Evolutionary conservation across 2,329 filamentous ascomycete species (phyloP).

Genomic region (Lasiodiplodia sp.): DNA sequence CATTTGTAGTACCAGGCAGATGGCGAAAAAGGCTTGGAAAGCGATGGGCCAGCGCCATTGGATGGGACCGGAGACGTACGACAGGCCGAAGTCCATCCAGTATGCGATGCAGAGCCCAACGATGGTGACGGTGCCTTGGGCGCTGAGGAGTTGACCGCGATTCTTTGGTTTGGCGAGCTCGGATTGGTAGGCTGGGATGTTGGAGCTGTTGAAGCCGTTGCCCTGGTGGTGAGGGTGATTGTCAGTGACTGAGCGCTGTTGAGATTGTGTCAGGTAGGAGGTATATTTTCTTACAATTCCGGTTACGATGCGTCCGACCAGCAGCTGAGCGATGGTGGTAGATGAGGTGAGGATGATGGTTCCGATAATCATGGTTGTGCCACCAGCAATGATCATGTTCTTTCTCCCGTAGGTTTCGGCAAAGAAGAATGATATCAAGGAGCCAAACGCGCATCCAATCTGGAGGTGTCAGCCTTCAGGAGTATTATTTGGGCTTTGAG

Average conservation of each 20-base stretch:
- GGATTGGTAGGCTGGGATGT: slow-evolving; percentile 51
- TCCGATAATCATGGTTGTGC: slow-evolving; percentile 48
- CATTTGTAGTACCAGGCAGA: slow-evolving; percentile 60
- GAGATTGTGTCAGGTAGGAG: neutral
- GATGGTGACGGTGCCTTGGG: slow-evolving; percentile 57
- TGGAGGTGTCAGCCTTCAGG: slow-evolving; percentile 36
- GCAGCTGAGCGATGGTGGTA: slow-evolving; percentile 47
- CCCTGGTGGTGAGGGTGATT: slow-evolving; percentile 3
- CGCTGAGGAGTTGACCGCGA: slow-evolving; percentile 59
- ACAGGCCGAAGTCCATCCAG: slow-evolving; percentile 46
- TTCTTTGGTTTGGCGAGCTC: slow-evolving; percentile 45
- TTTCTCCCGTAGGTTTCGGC: slow-evolving; percentile 39
- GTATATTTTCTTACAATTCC: slow-evolving; percentile 41
- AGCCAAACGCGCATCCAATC: slow-evolving; percentile 40
- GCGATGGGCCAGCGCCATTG: slow-evolving; percentile 60
- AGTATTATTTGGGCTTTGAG: slow-evolving; percentile 37
- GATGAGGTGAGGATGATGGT: slow-evolving; percentile 48
- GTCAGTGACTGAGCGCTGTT: too few relatives aligned
- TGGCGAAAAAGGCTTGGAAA: slow-evolving; percentile 64
- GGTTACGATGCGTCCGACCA: slow-evolving; percentile 51
- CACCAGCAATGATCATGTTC: slow-evolving; percentile 38
- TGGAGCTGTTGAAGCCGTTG: slow-evolving; percentile 46
- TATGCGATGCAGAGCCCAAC: slow-evolving; percentile 58
- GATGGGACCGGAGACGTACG: neutral
- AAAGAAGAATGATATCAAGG: slow-evolving; percentile 37